These are phyloP conservation scores for Phellinidium pouzarii DNA, from an alignment of 1,284 basidiomycete genomes.

Conservation along the genomic window DNA sequence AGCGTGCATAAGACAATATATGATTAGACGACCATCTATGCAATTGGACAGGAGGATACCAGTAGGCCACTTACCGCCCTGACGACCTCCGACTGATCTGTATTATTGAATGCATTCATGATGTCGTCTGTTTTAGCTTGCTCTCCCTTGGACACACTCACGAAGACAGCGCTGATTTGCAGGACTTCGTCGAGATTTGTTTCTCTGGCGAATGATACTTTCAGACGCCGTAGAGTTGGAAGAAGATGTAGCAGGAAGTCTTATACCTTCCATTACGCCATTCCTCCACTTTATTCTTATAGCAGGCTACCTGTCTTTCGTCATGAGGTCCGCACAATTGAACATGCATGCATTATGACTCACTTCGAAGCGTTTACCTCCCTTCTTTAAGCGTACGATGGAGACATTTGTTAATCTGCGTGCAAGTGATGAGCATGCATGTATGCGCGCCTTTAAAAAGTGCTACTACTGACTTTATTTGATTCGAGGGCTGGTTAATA, in stretches of 20 bases:
- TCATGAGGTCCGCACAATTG: constrained; percentile 6
- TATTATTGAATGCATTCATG: constrained; percentile 84
- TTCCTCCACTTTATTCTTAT: constrained; percentile 99
- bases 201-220: constrained; percentile 48
- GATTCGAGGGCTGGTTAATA: constrained; percentile 80
- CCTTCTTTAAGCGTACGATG: constrained; percentile 92
- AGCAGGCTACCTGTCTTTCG: constrained; percentile 84
- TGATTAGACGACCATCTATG: no score
- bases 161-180: constrained; percentile 94
- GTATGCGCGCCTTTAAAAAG: constrained; percentile 6
- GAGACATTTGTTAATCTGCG: constrained; percentile 91
- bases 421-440: constrained; percentile 12
- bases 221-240: background rate
- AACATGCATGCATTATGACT: constrained; percentile 19
- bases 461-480: constrained; percentile 63
- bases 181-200: constrained; percentile 93
- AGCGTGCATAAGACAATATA: background rate
- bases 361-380: constrained; percentile 96
- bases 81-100: constrained; percentile 68
- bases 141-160: constrained; percentile 95
- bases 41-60: background rate
- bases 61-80: constrained; percentile 57
- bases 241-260: constrained; percentile 25
- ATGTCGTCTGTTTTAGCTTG: constrained; percentile 87
- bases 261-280: constrained; percentile 88